These are phyloP conservation scores for Urtica urens DNA, from an alignment of 306 rosid species.

Conservation along the genomic window DNA sequence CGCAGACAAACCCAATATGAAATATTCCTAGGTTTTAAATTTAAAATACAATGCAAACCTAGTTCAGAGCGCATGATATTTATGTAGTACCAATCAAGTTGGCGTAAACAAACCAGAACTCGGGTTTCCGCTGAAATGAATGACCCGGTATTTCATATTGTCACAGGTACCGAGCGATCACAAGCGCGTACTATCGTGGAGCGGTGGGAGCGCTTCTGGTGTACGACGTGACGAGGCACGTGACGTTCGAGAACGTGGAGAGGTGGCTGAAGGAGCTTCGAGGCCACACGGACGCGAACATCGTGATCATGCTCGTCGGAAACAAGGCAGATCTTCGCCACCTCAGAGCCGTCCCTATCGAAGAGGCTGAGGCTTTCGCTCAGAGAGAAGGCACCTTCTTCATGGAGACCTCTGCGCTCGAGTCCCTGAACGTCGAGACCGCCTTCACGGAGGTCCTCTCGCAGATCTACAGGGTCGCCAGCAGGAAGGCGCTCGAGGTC, in stretches of 20 bases:
- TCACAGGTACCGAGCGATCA: constrained; percentile 66
- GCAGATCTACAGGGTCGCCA: constrained; percentile 59
- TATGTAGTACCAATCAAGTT: too few species aligned
- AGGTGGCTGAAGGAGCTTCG: constrained; percentile 84
- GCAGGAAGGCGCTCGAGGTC: constrained; percentile 66
- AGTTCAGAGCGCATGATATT: too few species aligned
- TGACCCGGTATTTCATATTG: too few species aligned
- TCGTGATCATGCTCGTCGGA: constrained; percentile 77
- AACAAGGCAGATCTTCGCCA: constrained; percentile 83
- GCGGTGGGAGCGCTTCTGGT: constrained; percentile 82
- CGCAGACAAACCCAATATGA: too few species aligned
- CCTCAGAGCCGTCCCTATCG: constrained; percentile 47
- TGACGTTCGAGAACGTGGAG: constrained; percentile 67
- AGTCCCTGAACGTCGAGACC: constrained; percentile 66
- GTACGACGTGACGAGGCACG: constrained; percentile 68
- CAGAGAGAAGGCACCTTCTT: constrained; percentile 59
- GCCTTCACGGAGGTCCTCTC: constrained; percentile 76
- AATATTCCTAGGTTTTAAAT: too few species aligned
- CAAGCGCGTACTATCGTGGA: constrained; percentile 75
- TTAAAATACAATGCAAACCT: too few species aligned
- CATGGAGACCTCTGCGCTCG: constrained; percentile 79
- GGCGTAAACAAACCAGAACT: too few species aligned
- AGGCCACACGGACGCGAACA: constrained; percentile 74
- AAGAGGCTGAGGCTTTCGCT: constrained; percentile 57
- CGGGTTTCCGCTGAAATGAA: too few species aligned